Evolutionary conservation across 2,329 filamentous ascomycete genomes (phyloP), one percentile per base, ranked within the genome.

Genomic region (Coniochaeta prunicola): DNA sequence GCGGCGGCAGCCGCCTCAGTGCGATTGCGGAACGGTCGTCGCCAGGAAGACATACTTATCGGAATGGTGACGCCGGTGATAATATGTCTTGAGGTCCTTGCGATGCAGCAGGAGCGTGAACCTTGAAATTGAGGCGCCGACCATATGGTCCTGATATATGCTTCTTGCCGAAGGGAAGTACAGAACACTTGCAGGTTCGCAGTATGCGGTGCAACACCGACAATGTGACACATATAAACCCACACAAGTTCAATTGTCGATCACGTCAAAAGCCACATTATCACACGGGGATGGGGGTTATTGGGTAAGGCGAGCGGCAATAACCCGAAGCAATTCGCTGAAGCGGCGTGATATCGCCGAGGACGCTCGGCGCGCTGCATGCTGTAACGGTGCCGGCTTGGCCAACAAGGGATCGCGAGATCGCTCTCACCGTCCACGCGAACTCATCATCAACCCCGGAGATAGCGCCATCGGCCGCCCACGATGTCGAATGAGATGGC

Each of bases 391-490:
- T 26, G 45, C 24, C n/a, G 13, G 24, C 13, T 8, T 3, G 5
- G 19, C 2, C 40, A 45, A 19, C 40, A 45, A 12, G 40, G 4
- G 6, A 28, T 50, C 45, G 24, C 21, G 24, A 30, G 28, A 26
- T 50, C 12, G 45, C 15, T 50, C 21, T 17, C 21, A 17, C 12
- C 21, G 13, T 55, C 30, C 30, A 2, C 5, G 6, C 30, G 31
- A 36, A 34, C 53, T 55, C 53, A 55, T 36, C 53, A 55, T 55
- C 30, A 36, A 26, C 33, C 53, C 34, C 34, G 54, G 15, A 40
- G 54, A 56, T 56, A 56, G 54, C 54, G 54, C 54, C 54, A 56
- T 56, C 54, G 53, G 26, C 45, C 28, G 12, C 24, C 45, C 45
- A 21, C 45, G 26, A 50, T 26, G 21, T 50, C 9, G 45, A 13